These are phyloP conservation scores for Neurospora hispaniola DNA, from an alignment of 495 filamentous ascomycete species.

Conservation along the genomic window DNA sequence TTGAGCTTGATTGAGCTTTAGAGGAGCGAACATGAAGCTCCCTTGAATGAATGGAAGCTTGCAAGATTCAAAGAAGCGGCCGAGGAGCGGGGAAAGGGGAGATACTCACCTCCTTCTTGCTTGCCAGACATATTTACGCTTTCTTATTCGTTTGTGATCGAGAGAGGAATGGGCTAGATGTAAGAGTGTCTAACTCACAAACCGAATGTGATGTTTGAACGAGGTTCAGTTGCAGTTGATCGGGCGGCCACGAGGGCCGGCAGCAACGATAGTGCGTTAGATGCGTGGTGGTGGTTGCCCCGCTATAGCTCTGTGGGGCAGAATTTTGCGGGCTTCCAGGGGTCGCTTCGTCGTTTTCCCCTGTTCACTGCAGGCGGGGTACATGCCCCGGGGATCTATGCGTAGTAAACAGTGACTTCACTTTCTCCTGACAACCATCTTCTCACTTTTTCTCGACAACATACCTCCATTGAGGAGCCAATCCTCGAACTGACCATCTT, in stretches of 20 bases:
- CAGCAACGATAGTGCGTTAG: background rate
- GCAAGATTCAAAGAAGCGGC: background rate
- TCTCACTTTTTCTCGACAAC: background rate
- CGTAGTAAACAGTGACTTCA: background rate
- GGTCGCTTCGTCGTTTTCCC: background rate
- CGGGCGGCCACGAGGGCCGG: background rate
- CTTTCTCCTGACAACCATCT: background rate
- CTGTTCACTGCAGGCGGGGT: background rate
- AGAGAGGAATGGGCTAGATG: background rate
- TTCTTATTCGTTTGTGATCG: background rate
- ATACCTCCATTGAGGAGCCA: background rate
- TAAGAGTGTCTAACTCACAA: background rate
- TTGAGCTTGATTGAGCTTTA: background rate
- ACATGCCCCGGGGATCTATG: background rate
- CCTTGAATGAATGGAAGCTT: background rate
- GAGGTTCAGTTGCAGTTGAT: background rate
- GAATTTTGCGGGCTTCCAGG: background rate
- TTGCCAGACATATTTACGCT: background rate
- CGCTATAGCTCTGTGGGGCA: background rate
- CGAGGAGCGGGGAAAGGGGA: background rate
- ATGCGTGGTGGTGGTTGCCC: background rate
- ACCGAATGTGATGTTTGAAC: background rate
- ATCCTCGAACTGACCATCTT: background rate
- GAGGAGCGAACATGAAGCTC: background rate
- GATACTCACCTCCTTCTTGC: background rate